Evolutionary conservation across 2,329 filamentous ascomycete genomes (phyloP).

Genomic region (Kalmusia sp.): DNA sequence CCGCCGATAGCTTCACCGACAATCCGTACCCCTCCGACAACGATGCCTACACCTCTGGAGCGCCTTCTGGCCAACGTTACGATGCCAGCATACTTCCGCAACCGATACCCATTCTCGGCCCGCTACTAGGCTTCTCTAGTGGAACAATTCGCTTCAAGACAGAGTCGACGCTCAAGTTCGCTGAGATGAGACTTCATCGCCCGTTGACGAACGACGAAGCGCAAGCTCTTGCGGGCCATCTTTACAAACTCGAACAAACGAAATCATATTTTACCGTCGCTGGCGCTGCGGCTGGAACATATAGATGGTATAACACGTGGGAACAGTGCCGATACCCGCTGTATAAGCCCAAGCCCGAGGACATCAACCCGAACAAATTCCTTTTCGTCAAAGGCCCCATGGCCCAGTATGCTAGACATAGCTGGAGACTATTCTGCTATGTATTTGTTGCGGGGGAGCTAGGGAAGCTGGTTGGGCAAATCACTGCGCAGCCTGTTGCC

Average conservation of each 20-base stretch:
- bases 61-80: slow-evolving; percentile 32
- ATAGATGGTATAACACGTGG: slow-evolving; percentile 44
- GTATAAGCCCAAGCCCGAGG: slow-evolving; percentile 47
- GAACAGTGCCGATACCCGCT: slow-evolving; percentile 51
- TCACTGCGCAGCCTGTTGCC: slow-evolving; percentile 41
- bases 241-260: slow-evolving; percentile 46
- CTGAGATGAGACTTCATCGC: slow-evolving; percentile 44
- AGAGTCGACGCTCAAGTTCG: slow-evolving; percentile 40
- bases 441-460: slow-evolving; percentile 33
- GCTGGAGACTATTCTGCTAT: slow-evolving; percentile 37
- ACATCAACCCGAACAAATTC: slow-evolving; percentile 49
- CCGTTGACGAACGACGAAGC: slow-evolving; percentile 50
- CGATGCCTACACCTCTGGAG: slow-evolving; percentile 44
- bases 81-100: slow-evolving; percentile 48
- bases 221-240: slow-evolving; percentile 51
- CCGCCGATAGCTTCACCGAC: slow-evolving; percentile 40
- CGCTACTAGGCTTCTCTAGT: slow-evolving; percentile 37
- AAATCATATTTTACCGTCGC: slow-evolving; percentile 48
- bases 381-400: slow-evolving; percentile 39
- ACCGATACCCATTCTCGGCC: slow-evolving; percentile 43
- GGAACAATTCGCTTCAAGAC: slow-evolving; percentile 35
- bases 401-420: slow-evolving; percentile 37
- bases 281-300: slow-evolving; percentile 40
- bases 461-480: slow-evolving; percentile 43
- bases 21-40: slow-evolving; percentile 42